Evolutionary conservation across 257 asterid species (phyloP).

Genomic region (Nicotiana sylvestris): DNA sequence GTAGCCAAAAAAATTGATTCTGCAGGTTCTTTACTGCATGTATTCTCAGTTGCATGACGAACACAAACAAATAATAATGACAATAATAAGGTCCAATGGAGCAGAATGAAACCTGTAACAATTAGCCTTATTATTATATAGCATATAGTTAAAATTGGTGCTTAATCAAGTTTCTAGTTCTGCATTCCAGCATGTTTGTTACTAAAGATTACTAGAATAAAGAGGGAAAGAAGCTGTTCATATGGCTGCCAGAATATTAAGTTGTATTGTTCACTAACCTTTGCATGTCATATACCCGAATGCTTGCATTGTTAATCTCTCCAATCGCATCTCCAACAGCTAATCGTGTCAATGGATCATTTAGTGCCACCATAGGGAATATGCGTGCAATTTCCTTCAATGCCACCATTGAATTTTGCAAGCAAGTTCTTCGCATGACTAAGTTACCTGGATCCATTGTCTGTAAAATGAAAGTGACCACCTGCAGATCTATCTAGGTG

Average conservation of each 20-base stretch:
- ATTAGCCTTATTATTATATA: not conserved
- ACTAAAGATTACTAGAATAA: not conserved
- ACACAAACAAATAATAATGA: not conserved
- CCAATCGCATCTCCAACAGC: slow-evolving; percentile 97
- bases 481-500: slow-evolving; percentile 95
- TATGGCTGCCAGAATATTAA: not conserved
- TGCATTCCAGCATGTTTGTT: not conserved
- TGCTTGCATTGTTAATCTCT: slow-evolving; percentile 56
- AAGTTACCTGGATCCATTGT: slow-evolving; percentile 95
- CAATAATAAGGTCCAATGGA: not conserved
- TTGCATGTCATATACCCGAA: slow-evolving; percentile 90
- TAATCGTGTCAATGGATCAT: slow-evolving; percentile 63
- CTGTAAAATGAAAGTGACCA: slow-evolving; percentile 72
- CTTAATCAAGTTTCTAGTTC: not conserved
- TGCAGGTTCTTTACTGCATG: not conserved
- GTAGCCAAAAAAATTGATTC: not conserved
- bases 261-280: slow-evolving; percentile 42
- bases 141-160: not conserved
- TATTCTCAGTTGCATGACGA: not conserved
- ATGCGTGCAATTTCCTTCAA: slow-evolving; percentile 78
- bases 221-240: not conserved
- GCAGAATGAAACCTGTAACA: not conserved
- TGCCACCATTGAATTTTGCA: slow-evolving; percentile 64
- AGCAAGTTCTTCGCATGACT: slow-evolving; percentile 77
- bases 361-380: slow-evolving; percentile 87